A percentile compares a stretch with the other conserved stretches of the same genome.
Evolutionary conservation across 345 rosid species (phyloP).

Genomic region (Salix brachista): DNA sequence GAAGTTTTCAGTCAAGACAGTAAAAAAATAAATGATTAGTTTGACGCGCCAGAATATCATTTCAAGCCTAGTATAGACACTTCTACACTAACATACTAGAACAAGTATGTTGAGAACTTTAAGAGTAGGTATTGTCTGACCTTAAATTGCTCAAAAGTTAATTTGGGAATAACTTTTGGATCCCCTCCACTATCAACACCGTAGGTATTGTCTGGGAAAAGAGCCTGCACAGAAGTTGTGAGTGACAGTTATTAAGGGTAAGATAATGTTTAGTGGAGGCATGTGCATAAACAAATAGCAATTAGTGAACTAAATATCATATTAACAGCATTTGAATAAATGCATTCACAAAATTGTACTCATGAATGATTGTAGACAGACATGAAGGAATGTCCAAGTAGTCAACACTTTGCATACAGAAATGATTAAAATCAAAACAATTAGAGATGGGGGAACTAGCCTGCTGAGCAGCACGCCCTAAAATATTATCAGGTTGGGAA

Average conservation of each 20-base stretch:
- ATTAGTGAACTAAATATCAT: background rate
- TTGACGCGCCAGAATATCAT: no score
- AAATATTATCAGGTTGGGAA: conserved; percentile 92
- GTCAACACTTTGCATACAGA: background rate
- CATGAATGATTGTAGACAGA: background rate
- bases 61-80: background rate
- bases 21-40: no score
- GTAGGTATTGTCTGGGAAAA: conserved; percentile 85
- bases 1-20: background rate
- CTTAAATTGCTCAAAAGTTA: conserved; percentile 89
- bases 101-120: background rate
- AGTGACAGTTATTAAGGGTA: conserved; percentile 17
- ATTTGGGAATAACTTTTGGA: conserved; percentile 78
- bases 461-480: conserved; percentile 79
- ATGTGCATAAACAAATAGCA: background rate
- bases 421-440: background rate
- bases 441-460: conserved; percentile 34
- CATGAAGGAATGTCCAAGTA: background rate
- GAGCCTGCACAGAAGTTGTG: conserved; percentile 49
- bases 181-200: conserved; percentile 99
- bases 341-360: background rate
- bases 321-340: background rate
- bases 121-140: conserved; percentile 20
- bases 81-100: background rate
- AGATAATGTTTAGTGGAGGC: background rate